These are phyloP conservation scores for Botrytis fabae DNA, from an alignment of 2,329 filamentous ascomycete species.

Conservation along the genomic window DNA sequence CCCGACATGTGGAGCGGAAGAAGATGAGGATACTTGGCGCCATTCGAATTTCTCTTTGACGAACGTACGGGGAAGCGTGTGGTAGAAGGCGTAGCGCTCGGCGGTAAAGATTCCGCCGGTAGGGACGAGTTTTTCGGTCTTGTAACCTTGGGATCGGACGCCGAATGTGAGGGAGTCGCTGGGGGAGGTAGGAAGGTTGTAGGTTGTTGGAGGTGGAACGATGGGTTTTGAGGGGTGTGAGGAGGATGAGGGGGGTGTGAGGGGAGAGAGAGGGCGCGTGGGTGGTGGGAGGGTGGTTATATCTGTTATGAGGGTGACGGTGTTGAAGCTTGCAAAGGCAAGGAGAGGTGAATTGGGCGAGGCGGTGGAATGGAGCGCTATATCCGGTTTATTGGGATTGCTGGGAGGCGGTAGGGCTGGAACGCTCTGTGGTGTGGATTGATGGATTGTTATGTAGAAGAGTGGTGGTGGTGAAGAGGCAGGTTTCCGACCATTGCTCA, in stretches of 20 bases:
- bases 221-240: slow-evolving; percentile 13
- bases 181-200: slow-evolving; percentile 20
- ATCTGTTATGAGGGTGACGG: slow-evolving; percentile 32
- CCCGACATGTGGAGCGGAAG: neutral
- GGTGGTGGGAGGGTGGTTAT: slow-evolving; percentile 35
- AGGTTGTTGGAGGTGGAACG: slow-evolving; percentile 16
- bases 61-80: slow-evolving; percentile 29
- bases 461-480: slow-evolving; percentile 34
- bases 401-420: neutral
- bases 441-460: slow-evolving; percentile 34
- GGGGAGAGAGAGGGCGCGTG: slow-evolving; percentile 18
- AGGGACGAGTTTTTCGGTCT: slow-evolving; percentile 29
- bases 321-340: slow-evolving; percentile 34
- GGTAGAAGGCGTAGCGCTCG: slow-evolving; percentile 33
- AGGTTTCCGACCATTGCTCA: slow-evolving; percentile 31
- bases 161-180: slow-evolving; percentile 21
- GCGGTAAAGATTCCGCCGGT: slow-evolving; percentile 32
- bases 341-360: slow-evolving; percentile 31
- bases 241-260: slow-evolving; percentile 20
- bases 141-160: slow-evolving; percentile 24
- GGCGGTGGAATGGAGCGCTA: slow-evolving; percentile 34
- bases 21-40: slow-evolving; percentile 25
- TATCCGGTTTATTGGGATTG: slow-evolving; percentile 29
- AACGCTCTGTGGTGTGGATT: slow-evolving; percentile 11
- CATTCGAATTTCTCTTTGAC: slow-evolving; percentile 36